Evolutionary conservation across 257 asterid genomes (phyloP), one percentile per base, ranked within the genome.

Genomic region (Hygrophila difformis): DNA sequence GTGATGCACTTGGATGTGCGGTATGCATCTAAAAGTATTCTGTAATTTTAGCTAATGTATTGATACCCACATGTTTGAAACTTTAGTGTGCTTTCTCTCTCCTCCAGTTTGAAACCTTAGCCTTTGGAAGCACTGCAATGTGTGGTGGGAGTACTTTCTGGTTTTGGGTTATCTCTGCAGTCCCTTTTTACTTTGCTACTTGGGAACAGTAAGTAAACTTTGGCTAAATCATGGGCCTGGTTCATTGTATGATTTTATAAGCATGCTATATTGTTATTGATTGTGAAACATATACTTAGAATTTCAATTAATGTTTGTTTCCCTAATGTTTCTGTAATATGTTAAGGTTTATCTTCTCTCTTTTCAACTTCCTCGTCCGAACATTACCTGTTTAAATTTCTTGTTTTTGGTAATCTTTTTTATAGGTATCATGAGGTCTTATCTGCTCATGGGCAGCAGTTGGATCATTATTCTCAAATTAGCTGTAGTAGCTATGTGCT

Each of bases 1-100:
- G 97, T 67, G 99, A 91, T 80, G 99, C 97, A 43, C 96, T 91
- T 64, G 99, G 81, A 41, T 91, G 99, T 62, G 94, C 99, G 73
- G 96, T 91, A 86, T 51, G 96, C 67, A 20, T 36, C 7, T 26
- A 26, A 26, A 26, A n/a, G n/a, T 26, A 26, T 3, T 26, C 8
- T 39, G 39, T n/a, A 16, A 28, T 49, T 49, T 63, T 51, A 21
- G 5, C 62, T 51, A 13, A 61, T 47, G 46, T 59, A 26, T 0
- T 3, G 46, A 64, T 29, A 38, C 31, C 46, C 37, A 18, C n/a
- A 26, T 44, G 42, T 54, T 35, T 58, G 41, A 47, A 51, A 39
- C 48, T 39, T 64, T 56, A 22, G 12, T n/a, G n/a, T n/a, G n/a
- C n/a, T n/a, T 29, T 38, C 13, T 19, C 24, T 18, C 47, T 22